Conservation (phyloP, 2,329 filamentous ascomycete species). For the Aspergillus sp. region DNA sequence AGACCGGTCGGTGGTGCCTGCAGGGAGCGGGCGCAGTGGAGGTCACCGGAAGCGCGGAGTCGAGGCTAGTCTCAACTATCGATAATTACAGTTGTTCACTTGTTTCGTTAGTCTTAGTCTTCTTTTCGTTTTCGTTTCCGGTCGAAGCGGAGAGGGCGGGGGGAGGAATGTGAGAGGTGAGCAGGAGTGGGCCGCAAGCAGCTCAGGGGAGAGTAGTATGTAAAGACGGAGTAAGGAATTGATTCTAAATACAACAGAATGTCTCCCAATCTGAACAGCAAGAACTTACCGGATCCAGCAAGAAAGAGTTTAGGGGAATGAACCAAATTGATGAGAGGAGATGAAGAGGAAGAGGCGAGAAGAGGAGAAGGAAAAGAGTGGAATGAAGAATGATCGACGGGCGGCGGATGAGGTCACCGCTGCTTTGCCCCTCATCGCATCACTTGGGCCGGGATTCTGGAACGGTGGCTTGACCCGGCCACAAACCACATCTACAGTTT, state of each 20-base stretch:
- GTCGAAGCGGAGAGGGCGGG: background rate
- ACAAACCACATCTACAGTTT: too few relatives aligned
- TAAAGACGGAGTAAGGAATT: too few relatives aligned
- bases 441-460: too few relatives aligned
- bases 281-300: background rate
- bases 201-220: background rate
- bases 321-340: background rate
- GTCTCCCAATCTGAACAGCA: background rate
- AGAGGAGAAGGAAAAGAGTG: background rate
- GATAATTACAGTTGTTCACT: background rate
- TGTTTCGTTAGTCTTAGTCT: background rate
- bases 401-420: slow-evolving; percentile 8
- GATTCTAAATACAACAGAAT: too few relatives aligned
- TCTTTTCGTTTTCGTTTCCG: slow-evolving; percentile 1
- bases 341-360: background rate
- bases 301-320: background rate
- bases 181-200: too few relatives aligned
- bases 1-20: background rate
- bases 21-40: slow-evolving; percentile 1
- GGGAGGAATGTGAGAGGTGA: background rate
- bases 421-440: background rate
- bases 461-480: too few relatives aligned
- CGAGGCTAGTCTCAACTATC: slow-evolving; percentile 5
- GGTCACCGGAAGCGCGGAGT: slow-evolving; percentile 9
- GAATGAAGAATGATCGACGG: background rate